Conservation (phyloP, 331 rosid genomes). For the Prunus yedoensis region DNA sequence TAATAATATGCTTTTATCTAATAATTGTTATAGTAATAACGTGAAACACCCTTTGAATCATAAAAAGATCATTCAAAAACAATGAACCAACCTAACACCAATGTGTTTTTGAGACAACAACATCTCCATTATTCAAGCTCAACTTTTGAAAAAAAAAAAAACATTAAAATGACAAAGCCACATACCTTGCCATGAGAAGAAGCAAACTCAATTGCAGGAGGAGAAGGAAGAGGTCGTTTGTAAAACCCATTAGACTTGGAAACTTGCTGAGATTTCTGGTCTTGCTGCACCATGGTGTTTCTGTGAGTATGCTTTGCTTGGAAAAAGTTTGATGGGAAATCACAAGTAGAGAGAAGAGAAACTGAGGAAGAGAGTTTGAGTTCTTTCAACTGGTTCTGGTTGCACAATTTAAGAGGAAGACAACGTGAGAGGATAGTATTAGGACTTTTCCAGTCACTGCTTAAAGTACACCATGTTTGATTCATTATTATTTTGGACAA, state of each 20-base stretch:
- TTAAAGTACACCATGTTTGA: background rate
- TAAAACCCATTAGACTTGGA: constrained; percentile 25
- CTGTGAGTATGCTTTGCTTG: background rate
- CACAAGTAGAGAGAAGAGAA: background rate
- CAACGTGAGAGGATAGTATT: too few relatives aligned
- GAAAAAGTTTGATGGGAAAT: too few relatives aligned
- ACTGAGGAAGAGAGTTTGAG: background rate
- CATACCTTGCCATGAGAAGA: constrained; percentile 38
- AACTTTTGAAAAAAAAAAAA: too few relatives aligned
- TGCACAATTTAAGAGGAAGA: background rate
- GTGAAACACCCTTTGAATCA: too few relatives aligned
- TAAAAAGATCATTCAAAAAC: too few relatives aligned
- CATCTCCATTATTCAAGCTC: too few relatives aligned
- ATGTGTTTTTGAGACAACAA: too few relatives aligned
- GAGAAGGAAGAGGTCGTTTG: constrained; percentile 33
- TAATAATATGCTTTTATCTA: too few relatives aligned
- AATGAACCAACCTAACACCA: too few relatives aligned
- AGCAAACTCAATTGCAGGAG: constrained; percentile 39
- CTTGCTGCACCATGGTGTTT: background rate
- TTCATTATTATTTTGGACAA: background rate
- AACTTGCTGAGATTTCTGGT: background rate
- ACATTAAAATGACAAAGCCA: background rate
- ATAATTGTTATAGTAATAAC: too few relatives aligned
- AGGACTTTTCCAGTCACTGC: background rate
- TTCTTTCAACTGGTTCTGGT: background rate